Evolutionary conservation across 2,329 filamentous ascomycete genomes (phyloP).

Genomic region (Alternaria incomplexa): DNA sequence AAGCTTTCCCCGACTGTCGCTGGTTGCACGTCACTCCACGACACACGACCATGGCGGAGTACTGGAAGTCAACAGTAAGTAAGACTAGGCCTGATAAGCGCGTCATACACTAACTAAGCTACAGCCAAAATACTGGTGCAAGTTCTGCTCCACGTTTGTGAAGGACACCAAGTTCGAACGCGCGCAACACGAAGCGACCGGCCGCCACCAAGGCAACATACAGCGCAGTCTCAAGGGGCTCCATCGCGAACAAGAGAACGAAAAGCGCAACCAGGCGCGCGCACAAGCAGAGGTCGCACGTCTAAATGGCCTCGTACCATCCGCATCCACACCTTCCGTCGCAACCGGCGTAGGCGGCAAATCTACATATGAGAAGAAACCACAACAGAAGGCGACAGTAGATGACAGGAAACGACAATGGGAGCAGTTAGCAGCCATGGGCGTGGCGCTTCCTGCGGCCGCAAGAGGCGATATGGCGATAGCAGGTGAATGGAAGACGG

Average conservation of each 20-base stretch:
- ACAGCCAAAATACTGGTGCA: conserved; percentile 93
- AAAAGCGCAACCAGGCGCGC: conserved; percentile 79
- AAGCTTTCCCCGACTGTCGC: conserved; percentile 1
- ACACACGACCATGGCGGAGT: conserved; percentile 76
- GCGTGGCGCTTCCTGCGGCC: conserved; percentile 81
- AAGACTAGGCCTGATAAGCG: neutral
- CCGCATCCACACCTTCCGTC: conserved; percentile 41
- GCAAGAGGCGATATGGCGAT: conserved; percentile 82
- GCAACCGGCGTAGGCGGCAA: conserved; percentile 36
- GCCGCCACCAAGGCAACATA: conserved; percentile 81
- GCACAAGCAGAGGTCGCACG: conserved; percentile 86
- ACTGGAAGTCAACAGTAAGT: conserved; percentile 90
- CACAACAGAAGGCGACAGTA: conserved; percentile 57
- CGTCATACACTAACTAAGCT: conserved; percentile 8
- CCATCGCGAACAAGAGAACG: conserved; percentile 81
- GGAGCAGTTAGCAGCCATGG: conserved; percentile 85
- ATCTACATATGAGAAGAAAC: conserved; percentile 41
- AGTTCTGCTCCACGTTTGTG: conserved; percentile 89
- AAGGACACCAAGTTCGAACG: conserved; percentile 91
- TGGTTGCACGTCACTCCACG: neutral
- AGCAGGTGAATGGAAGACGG: conserved; percentile 84
- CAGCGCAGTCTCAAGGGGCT: conserved; percentile 90
- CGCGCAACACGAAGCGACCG: conserved; percentile 86
- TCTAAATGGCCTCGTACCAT: conserved; percentile 76
- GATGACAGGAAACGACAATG: conserved; percentile 82